Evolutionary conservation across 257 asterid genomes (phyloP).

Genomic region (Solanum sitiens): DNA sequence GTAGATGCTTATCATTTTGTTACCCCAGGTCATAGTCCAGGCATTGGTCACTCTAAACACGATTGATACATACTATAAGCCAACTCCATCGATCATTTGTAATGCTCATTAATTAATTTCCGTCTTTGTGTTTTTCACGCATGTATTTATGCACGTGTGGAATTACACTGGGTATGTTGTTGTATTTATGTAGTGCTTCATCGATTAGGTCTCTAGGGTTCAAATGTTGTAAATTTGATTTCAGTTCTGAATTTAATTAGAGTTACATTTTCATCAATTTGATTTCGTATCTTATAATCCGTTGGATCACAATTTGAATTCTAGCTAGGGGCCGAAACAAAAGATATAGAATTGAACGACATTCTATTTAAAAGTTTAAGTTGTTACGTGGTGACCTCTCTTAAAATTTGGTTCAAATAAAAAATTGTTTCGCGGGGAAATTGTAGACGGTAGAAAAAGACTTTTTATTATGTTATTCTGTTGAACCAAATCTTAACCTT

Average conservation of each 20-base stretch:
- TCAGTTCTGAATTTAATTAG: neutral
- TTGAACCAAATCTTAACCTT: neutral
- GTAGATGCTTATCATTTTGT: slow-evolving; percentile 46
- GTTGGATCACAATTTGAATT: neutral
- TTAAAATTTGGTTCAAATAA: neutral
- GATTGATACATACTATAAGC: neutral
- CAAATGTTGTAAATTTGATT: neutral
- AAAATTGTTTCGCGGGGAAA: no score
- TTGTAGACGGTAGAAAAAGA: neutral
- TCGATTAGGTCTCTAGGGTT: neutral
- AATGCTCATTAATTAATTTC: neutral
- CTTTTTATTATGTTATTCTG: neutral
- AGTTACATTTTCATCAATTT: neutral
- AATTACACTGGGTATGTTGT: neutral
- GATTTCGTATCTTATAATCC: neutral
- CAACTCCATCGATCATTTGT: neutral
- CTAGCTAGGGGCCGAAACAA: neutral
- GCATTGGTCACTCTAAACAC: slow-evolving; percentile 72
- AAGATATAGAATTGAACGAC: neutral
- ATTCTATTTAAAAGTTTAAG: no score
- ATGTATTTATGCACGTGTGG: neutral
- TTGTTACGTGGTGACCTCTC: neutral
- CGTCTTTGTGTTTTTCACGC: neutral
- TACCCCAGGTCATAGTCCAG: slow-evolving; percentile 71
- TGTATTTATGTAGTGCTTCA: neutral